These are phyloP conservation scores for Schoenoplectus triqueter DNA, from an alignment of 202 grass and related monocot species.

Conservation along the genomic window DNA sequence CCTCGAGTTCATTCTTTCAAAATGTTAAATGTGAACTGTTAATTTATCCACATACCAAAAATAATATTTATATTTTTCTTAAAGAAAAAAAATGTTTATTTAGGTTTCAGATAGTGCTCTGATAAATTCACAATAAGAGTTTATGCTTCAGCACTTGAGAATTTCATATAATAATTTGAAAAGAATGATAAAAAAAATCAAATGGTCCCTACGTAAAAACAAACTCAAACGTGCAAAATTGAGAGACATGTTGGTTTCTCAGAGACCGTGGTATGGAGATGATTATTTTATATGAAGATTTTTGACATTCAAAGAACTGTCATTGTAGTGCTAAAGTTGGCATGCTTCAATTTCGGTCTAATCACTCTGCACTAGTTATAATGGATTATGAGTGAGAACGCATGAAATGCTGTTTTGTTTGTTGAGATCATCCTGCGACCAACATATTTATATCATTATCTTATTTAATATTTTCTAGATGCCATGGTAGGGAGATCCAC, in stretches of 20 bases:
- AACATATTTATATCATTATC: not conserved
- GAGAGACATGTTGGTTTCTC: conserved; percentile 15
- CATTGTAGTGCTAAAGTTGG: conserved; percentile 4
- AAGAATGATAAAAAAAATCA: not conserved
- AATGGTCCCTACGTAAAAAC: not conserved
- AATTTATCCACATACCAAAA: not conserved
- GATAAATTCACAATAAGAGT: too few species aligned
- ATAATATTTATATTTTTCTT: not conserved
- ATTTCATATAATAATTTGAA: not conserved
- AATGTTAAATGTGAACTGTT: not conserved
- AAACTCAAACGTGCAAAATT: not conserved
- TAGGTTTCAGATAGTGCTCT: too few species aligned
- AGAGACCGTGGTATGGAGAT: not conserved
- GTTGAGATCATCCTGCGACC: not conserved
- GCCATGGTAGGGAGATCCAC: conserved; percentile 14
- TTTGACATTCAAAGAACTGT: not conserved
- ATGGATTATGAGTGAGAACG: conserved; percentile 29
- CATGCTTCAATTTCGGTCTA: not conserved
- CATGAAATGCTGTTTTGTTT: not conserved
- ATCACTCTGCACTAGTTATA: not conserved
- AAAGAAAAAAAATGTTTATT: not conserved
- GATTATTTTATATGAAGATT: not conserved
- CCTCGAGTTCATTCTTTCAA: not conserved
- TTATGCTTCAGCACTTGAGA: too few species aligned
- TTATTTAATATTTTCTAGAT: conserved; percentile 9